These are phyloP conservation scores for Forsythia suspensa DNA, from an alignment of 257 asterid genomes.

Conservation along the genomic window DNA sequence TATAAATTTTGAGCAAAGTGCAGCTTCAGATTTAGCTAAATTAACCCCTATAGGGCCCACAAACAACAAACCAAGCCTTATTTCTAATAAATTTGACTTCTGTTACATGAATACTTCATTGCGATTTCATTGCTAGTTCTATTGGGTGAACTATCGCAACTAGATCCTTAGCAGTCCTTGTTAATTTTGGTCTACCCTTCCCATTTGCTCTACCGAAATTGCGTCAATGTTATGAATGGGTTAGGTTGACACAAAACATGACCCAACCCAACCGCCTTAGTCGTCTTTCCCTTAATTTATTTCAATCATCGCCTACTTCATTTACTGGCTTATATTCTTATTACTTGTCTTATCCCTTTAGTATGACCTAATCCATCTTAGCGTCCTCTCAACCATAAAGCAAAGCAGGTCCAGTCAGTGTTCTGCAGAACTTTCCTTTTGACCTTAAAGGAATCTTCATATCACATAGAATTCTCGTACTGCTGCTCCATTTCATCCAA, in stretches of 20 bases:
- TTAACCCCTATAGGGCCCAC: background rate
- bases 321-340: background rate
- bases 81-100: no score
- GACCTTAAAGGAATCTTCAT: no score
- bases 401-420: no score
- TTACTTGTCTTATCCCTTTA: background rate
- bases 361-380: background rate
- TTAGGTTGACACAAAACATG: background rate
- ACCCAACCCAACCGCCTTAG: background rate
- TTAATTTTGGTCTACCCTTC: background rate
- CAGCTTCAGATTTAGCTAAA: background rate
- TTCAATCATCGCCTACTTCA: background rate
- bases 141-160: background rate
- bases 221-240: background rate
- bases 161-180: background rate
- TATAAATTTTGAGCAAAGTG: background rate
- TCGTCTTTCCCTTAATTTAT: background rate
- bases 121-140: no score
- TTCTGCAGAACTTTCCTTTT: no score
- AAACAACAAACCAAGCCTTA: background rate
- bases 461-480: no score
- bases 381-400: background rate
- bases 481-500: no score
- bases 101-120: background rate
- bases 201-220: background rate